A percentile compares a stretch with the other conserved stretches of the same genome.
Evolutionary conservation across 2,329 filamentous ascomycete species (phyloP).

Genomic region (Cladosporium sp.): DNA sequence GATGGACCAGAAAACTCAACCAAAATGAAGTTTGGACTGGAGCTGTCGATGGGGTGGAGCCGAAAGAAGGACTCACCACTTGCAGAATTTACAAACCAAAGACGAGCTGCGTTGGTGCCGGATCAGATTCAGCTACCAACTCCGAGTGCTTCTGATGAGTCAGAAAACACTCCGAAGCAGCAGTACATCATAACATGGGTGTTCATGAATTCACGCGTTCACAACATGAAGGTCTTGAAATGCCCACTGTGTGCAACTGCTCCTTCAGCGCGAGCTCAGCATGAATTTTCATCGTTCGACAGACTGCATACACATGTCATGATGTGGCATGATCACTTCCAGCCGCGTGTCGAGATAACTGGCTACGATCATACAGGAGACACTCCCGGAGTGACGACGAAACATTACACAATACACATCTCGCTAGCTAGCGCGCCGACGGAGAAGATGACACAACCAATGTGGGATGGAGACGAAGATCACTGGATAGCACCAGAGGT

Average conservation of each 20-base stretch:
- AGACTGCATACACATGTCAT: conserved; percentile 39
- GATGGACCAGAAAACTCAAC: conserved; percentile 21
- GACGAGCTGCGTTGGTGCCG: background rate
- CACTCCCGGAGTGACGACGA: background rate
- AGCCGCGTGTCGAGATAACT: conserved; percentile 26
- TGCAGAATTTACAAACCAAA: conserved; percentile 23
- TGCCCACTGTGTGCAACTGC: conserved; percentile 13
- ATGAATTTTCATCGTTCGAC: conserved; percentile 28
- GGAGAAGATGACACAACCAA: conserved; percentile 21
- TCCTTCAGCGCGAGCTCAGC: background rate
- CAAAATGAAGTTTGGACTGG: conserved; percentile 27
- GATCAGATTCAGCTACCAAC: conserved; percentile 28
- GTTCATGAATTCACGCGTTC: conserved; percentile 16
- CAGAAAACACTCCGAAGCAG: conserved; percentile 19
- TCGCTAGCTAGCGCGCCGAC: background rate
- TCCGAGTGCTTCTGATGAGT: conserved; percentile 29
- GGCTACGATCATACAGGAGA: background rate
- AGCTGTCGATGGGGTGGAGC: conserved; percentile 33
- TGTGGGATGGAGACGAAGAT: conserved; percentile 32
- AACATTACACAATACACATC: conserved; percentile 4
- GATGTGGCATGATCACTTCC: conserved; percentile 39
- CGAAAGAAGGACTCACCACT: conserved; percentile 26
- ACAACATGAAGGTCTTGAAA: conserved; percentile 20
- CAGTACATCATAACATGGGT: conserved; percentile 30
- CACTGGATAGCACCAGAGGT: conserved; percentile 36